phyloP scores from a whole-genome alignment of 257 asterid genomes.

The Nicotiana noctiflora region DNA sequence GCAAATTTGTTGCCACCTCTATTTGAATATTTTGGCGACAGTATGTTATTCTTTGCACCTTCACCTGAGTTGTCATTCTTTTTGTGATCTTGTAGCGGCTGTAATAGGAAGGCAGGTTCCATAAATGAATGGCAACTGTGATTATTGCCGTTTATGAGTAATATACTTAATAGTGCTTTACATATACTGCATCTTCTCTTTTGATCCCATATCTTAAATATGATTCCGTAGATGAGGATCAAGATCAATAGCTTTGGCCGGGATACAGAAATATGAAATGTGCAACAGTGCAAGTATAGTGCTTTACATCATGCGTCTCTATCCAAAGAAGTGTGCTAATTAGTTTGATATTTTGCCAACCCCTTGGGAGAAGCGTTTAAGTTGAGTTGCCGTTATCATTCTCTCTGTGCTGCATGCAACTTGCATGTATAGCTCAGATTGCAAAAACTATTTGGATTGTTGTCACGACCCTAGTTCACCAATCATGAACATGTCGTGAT shows the following conservation, averaged over 20 bases:
- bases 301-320: neutral
- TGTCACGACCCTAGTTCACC: too few species aligned
- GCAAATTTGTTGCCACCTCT: constrained; percentile 46
- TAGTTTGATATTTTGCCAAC: too few species aligned
- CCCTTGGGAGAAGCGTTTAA: too few species aligned
- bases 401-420: neutral
- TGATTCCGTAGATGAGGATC: neutral
- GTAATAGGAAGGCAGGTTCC: neutral
- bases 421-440: neutral
- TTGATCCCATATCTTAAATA: neutral
- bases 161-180: neutral
- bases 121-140: neutral
- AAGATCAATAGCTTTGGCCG: neutral
- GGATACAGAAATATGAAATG: neutral
- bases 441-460: neutral
- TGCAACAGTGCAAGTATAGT: neutral
- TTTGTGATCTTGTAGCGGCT: constrained; percentile 30
- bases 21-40: constrained; percentile 70
- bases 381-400: too few species aligned
- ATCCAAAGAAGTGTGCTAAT: neutral
- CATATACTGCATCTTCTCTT: neutral
- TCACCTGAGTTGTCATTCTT: constrained; percentile 52
- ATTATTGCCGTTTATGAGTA: neutral
- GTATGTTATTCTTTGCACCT: constrained; percentile 65
- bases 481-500: too few species aligned